Conservation (phyloP, 768 basidiomycete genomes). For the Lentinula lateritia region DNA sequence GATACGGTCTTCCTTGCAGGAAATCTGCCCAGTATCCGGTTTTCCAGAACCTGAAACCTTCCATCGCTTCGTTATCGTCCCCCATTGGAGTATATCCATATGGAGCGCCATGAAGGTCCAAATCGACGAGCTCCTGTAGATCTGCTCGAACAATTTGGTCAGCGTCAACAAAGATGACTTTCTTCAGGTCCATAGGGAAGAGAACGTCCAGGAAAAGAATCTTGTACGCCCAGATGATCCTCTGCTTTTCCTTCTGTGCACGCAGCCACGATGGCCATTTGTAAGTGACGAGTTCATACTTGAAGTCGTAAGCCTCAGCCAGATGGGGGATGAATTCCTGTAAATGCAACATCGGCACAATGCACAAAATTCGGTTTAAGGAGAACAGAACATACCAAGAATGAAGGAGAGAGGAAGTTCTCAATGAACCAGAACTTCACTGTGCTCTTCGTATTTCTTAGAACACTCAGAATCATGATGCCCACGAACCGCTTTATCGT, state of each 20-base stretch:
- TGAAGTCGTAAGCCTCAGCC: slow-evolving; percentile 86
- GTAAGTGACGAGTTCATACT: slow-evolving; percentile 97
- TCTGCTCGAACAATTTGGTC: slow-evolving; percentile 98
- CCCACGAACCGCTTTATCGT: slow-evolving; percentile 80
- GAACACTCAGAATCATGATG: slow-evolving; percentile 96
- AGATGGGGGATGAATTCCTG: slow-evolving; percentile 95
- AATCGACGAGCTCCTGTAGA: slow-evolving; percentile 87
- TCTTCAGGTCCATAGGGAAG: slow-evolving; percentile 98
- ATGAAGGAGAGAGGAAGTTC: slow-evolving; percentile 97
- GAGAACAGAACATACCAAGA: slow-evolving; percentile 55
- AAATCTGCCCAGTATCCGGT: slow-evolving; percentile 93
- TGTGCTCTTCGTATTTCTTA: slow-evolving; percentile 87
- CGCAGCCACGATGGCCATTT: slow-evolving; percentile 99
- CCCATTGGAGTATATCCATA: slow-evolving; percentile 99
- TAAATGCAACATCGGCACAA: background rate
- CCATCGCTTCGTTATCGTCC: slow-evolving; percentile 90
- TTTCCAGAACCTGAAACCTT: slow-evolving; percentile 99
- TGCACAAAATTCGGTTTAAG: too few species aligned
- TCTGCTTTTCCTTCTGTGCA: slow-evolving; percentile 95
- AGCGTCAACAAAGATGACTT: slow-evolving; percentile 98
- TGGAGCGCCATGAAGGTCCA: slow-evolving; percentile 88
- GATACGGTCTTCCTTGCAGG: slow-evolving; percentile 79
- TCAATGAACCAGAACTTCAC: slow-evolving; percentile 99
- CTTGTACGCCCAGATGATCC: slow-evolving; percentile 99
- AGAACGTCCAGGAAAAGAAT: slow-evolving; percentile 98